Evolutionary conservation across 1,284 basidiomycete genomes (phyloP), one percentile per base, ranked within the genome.

Genomic region (Microbotryum lychnidis-dioicae): DNA sequence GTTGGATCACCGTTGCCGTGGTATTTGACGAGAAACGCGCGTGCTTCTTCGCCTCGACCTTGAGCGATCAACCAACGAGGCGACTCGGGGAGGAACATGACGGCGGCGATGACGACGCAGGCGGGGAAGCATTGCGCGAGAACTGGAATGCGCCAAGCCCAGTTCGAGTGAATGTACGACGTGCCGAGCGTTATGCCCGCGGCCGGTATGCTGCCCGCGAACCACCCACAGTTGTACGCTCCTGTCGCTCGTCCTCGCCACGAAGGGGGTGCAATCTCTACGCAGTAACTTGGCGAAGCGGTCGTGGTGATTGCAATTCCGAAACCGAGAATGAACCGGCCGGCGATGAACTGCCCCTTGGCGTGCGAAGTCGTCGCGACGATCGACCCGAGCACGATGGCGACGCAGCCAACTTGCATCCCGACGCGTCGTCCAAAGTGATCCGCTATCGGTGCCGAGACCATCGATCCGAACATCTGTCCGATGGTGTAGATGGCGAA

Each of bases 161-260:
- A 70, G 67, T 80, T 75, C 50, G 54, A 66, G 23, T 65, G 65
- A 21, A 76, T 73, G 54, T 70, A 69, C 31, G 65, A 57, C 12
- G 71, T 72, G 27, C 73, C 75, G 20, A 75, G 70, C 21, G 71
- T 72, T 62, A 77, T 74, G 18, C 61, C 74, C n/a, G 74, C 74
- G 6, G 74, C 72, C n/a, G 73, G 72, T 29, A 74, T 74, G 8
- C 72, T 70, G 25, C 73, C 73, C 42, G 66, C 66, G 31, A 71
- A 70, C 73, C 74, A 73, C 61, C 76, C 73, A 79, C 81, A 61
- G 78, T 78, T 73, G 74, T 72, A 81, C 75, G 81, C 71, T 60
- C 80, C 82, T 25, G 81, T 82, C 68, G 82, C 75, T 37, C 81
- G 78, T 56, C 83, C 82, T 67, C 83, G 77, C 83, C 83, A 84